Percentiles rank a stretch among this genome's conserved stretches.
phyloP scores from a whole-genome alignment of 768 basidiomycete species.

The Podaxis sp. region DNA sequence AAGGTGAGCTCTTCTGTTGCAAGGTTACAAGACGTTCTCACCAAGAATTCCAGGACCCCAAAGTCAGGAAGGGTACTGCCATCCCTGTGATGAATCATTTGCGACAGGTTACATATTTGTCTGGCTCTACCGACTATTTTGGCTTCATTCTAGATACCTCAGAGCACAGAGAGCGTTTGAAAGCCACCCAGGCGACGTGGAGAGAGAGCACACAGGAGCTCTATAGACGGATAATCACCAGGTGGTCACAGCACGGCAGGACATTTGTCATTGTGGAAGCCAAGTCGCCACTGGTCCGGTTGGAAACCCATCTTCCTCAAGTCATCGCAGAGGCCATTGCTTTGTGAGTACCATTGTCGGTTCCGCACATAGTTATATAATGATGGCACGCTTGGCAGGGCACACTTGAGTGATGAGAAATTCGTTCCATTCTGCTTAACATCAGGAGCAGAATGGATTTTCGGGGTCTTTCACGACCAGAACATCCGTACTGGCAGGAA shows the following conservation, averaged over 20 bases:
- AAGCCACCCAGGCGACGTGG: background rate
- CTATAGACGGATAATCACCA: background rate
- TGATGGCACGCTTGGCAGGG: background rate
- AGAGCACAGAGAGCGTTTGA: background rate
- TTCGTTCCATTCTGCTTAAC: background rate
- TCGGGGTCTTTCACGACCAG: background rate
- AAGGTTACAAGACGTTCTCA: background rate
- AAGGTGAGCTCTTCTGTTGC: background rate
- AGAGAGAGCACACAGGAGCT: background rate
- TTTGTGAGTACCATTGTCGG: background rate
- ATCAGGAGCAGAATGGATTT: background rate
- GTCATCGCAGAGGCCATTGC: background rate
- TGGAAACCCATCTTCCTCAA: background rate
- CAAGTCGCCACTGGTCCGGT: background rate
- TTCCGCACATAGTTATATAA: background rate
- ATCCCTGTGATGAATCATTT: background rate
- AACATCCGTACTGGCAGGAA: background rate
- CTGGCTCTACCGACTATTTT: background rate
- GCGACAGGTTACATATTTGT: background rate
- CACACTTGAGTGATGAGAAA: background rate
- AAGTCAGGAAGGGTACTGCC: background rate
- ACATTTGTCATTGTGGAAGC: background rate
- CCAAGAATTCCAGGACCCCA: background rate
- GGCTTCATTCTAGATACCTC: background rate
- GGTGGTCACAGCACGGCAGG: background rate